phyloP scores from a whole-genome alignment of 139 green algal species.

The Prasinococcaceae sp. region DNA sequence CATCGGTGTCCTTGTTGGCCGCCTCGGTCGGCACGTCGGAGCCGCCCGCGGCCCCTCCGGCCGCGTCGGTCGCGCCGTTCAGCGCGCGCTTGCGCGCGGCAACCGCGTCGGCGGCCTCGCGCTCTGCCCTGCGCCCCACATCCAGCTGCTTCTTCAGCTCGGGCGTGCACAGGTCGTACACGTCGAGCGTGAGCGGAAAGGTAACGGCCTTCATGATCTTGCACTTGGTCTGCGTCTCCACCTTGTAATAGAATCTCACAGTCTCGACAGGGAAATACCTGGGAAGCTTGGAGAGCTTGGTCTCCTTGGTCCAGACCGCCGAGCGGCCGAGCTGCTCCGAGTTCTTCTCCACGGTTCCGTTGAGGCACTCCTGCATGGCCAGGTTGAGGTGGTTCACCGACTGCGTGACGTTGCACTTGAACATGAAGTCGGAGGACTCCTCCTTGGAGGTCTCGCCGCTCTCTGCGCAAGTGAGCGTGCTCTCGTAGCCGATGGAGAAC shows the following conservation, averaged over 20 bases:
- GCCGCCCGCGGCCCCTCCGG: neutral
- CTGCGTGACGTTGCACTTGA: conserved; percentile 93
- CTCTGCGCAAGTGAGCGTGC: conserved; percentile 63
- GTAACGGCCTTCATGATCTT: conserved; percentile 88
- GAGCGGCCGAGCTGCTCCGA: conserved; percentile 34
- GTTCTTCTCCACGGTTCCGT: conserved; percentile 71
- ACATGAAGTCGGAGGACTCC: conserved; percentile 33
- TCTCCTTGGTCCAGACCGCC: conserved; percentile 56
- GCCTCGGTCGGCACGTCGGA: neutral
- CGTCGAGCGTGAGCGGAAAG: conserved; percentile 75
- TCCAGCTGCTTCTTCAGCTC: conserved; percentile 70
- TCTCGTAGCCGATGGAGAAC: too few relatives aligned
- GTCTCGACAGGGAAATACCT: conserved; percentile 82
- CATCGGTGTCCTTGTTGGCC: conserved; percentile 22
- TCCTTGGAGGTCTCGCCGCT: conserved; percentile 52
- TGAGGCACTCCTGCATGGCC: conserved; percentile 63
- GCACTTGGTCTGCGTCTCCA: conserved; percentile 69
- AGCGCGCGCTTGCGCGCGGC: too few relatives aligned
- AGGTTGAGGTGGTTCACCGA: conserved; percentile 75
- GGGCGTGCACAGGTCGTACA: conserved; percentile 78
- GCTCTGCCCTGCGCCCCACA: conserved; percentile 38
- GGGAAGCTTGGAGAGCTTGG: conserved; percentile 30
- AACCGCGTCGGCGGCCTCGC: conserved; percentile 35
- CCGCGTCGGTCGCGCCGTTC: neutral
- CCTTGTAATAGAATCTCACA: conserved; percentile 91